Conservation (phyloP, 495 filamentous ascomycete genomes). For the Penicillium lividum region DNA sequence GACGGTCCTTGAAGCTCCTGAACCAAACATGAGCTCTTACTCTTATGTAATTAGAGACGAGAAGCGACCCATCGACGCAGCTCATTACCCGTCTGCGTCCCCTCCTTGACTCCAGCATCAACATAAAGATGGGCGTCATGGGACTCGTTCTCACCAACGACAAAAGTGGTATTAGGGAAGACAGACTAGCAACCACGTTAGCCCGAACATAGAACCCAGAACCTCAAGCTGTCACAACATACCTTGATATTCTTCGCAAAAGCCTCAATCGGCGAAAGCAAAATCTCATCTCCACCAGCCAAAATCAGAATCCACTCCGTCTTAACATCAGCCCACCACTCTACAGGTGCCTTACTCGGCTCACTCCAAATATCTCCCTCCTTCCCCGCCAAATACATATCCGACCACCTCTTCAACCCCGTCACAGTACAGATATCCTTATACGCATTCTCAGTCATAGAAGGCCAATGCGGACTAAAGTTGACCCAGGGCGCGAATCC, state of each 20-base stretch:
- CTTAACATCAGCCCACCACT: slow-evolving; percentile 56
- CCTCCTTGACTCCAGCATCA: slow-evolving; percentile 19
- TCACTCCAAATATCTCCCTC: slow-evolving; percentile 58
- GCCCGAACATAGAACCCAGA: background rate
- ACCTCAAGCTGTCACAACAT: slow-evolving; percentile 9
- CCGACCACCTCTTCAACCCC: slow-evolving; percentile 41
- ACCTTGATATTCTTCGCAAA: slow-evolving; percentile 51
- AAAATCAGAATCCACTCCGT: slow-evolving; percentile 52
- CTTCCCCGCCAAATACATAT: slow-evolving; percentile 44
- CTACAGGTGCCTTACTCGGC: slow-evolving; percentile 46
- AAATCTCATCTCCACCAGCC: slow-evolving; percentile 57
- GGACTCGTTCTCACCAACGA: slow-evolving; percentile 37
- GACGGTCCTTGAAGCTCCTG: too few species aligned
- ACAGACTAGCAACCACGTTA: slow-evolving; percentile 27
- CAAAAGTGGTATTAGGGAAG: slow-evolving; percentile 32
- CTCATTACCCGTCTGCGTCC: slow-evolving; percentile 28
- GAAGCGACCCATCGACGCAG: slow-evolving; percentile 37
- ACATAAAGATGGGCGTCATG: slow-evolving; percentile 38
- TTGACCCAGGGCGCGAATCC: slow-evolving; percentile 58
- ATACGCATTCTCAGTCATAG: slow-evolving; percentile 44
- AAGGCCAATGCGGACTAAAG: slow-evolving; percentile 43
- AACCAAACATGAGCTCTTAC: background rate
- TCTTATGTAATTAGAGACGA: slow-evolving; percentile 21
- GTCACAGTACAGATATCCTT: slow-evolving; percentile 48
- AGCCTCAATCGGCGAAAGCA: slow-evolving; percentile 55